These are phyloP conservation scores for Chaetomium sp. DNA, from an alignment of 2,329 filamentous ascomycete genomes.

Conservation along the genomic window DNA sequence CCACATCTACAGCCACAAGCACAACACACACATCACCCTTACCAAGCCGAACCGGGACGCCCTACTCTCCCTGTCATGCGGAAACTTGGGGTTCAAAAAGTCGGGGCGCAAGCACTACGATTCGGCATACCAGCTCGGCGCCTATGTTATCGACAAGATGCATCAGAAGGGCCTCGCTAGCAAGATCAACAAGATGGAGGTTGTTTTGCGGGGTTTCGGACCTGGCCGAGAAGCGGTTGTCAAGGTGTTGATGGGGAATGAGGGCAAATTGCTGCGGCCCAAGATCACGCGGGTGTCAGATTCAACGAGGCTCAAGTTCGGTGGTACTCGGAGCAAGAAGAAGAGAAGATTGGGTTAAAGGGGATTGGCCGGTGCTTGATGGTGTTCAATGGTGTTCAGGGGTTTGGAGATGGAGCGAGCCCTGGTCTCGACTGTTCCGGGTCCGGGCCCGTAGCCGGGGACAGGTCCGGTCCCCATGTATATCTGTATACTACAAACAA, in stretches of 20 bases:
- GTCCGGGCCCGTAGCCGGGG: conserved; percentile 5
- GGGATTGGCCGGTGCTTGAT: background rate
- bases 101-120: conserved; percentile 80
- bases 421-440: background rate
- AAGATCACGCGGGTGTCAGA: conserved; percentile 82
- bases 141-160: conserved; percentile 81
- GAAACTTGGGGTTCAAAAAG: conserved; percentile 92
- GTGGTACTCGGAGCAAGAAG: conserved; percentile 83
- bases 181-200: conserved; percentile 75
- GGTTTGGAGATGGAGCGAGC: background rate
- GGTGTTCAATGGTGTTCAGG: background rate
- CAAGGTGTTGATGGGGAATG: conserved; percentile 84
- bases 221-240: conserved; percentile 82
- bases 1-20: conserved; percentile 83
- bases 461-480: conserved; percentile 8
- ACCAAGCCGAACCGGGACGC: conserved; percentile 78
- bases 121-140: conserved; percentile 84
- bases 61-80: conserved; percentile 77
- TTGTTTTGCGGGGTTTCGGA: conserved; percentile 84
- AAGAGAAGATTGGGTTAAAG: conserved; percentile 74
- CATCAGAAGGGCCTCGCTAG: conserved; percentile 77
- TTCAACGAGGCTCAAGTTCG: conserved; percentile 90
- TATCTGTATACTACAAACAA: conserved; percentile 21
- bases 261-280: conserved; percentile 74
- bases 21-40: conserved; percentile 94